Evolutionary conservation across 2,329 filamentous ascomycete species (phyloP), one percentile per base, ranked within the genome.

Genomic region (Beauveria rudraprayagi): DNA sequence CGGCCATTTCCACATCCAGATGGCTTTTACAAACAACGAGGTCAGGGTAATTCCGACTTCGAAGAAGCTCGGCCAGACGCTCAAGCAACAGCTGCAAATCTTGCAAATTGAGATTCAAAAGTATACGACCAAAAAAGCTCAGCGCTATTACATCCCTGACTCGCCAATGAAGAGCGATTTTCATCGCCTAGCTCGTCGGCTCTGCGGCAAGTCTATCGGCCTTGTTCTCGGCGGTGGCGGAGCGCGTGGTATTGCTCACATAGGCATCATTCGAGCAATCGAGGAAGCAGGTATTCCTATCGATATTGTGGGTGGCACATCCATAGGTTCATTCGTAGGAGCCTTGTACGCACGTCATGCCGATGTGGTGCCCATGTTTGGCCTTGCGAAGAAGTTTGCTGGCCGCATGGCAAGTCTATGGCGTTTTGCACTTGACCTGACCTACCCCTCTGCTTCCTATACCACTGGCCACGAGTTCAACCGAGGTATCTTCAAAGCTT

Each of bases 391-490:
- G 82, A 97, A 97, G 72, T 99, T 99, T 72, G 85, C 94, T 0
- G 92, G 94, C 5, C 89, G 95, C n/a, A 99, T 99, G 95, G 91
- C 91, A 50, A 97, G 93, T 74, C 91, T 97, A 76, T 99, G 94
- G 94, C 86, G 94, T n/a, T 97, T 99, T 72, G 92, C 92, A 1
- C 80, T 99, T 3, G 94, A 99, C 70, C 75, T 99, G 67, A 99
- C 94, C 0, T 99, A 99, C 72, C 94, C 94, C 0, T 94, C 93
- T 6, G 91, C 91, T 8, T 96, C 93, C 1, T 99, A 99, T 75
- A 99, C 95, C 1, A 99, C 94, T 0, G 94, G 94, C 1, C 94
- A 99, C 71, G 94, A 99, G 70, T 99, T 99, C 82, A 99, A 99
- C 69, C 90, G 94, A 7, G 94, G 94, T 46, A 97, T 99, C 65